Conservation (phyloP, 345 rosid genomes). For the Pelargonium nanum region DNA sequence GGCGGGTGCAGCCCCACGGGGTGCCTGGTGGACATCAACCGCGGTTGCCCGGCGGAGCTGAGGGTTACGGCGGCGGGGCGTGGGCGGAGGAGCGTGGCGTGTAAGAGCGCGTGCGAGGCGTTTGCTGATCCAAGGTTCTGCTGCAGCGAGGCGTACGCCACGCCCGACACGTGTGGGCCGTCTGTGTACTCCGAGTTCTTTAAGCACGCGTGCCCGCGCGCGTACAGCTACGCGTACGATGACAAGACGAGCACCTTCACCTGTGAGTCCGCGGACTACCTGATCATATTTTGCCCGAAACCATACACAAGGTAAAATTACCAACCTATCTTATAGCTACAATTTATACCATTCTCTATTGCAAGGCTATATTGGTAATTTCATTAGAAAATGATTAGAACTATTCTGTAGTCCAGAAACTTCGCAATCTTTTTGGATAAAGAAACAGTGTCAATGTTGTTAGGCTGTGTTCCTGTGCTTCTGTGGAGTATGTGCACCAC, state of each 20-base stretch:
- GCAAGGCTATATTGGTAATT: neutral
- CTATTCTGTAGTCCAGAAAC: too few relatives aligned
- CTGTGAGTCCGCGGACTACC: constrained; percentile 56
- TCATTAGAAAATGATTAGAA: too few relatives aligned
- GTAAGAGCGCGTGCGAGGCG: constrained; percentile 90
- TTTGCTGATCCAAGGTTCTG: constrained; percentile 62
- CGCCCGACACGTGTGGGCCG: constrained; percentile 77
- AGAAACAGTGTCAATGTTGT: too few relatives aligned
- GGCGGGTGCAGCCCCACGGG: constrained; percentile 82
- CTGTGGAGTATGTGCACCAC: too few relatives aligned
- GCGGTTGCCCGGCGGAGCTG: constrained; percentile 59
- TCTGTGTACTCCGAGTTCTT: constrained; percentile 55
- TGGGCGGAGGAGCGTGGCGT: constrained; percentile 29
- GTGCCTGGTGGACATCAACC: constrained; percentile 72
- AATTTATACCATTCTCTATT: neutral
- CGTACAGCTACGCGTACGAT: constrained; percentile 86
- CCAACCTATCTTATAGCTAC: neutral
- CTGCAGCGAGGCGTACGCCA: constrained; percentile 59
- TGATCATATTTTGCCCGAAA: constrained; percentile 71
- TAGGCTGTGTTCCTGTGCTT: too few relatives aligned
- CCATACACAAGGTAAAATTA: constrained; percentile 68
- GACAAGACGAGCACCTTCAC: constrained; percentile 85
- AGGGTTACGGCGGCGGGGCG: constrained; percentile 30
- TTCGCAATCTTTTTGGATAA: too few relatives aligned
- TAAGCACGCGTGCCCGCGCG: constrained; percentile 79